Evolutionary conservation across 2,329 filamentous ascomycete genomes (phyloP).

Genomic region (Colletotrichum spaethianum): DNA sequence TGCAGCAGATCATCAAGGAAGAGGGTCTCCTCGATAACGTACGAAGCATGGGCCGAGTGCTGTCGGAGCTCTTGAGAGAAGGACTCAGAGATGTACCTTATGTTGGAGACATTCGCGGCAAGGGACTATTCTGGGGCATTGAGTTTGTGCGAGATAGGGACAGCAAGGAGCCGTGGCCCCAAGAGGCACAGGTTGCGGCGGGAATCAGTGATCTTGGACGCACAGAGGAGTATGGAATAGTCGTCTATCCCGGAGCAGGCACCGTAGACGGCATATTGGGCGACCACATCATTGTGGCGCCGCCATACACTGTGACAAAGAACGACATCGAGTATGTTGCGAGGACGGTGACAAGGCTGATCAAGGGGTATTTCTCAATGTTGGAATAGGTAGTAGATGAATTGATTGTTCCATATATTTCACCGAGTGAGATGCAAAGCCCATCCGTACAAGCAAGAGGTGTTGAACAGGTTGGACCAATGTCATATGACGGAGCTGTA

Average conservation of each 20-base stretch:
- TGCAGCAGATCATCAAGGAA: constrained; percentile 54
- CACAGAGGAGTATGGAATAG: constrained; percentile 51
- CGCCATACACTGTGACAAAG: constrained; percentile 74
- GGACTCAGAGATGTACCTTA: constrained; percentile 49
- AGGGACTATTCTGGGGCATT: constrained; percentile 61
- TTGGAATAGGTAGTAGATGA: not conserved
- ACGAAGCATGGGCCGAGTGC: constrained; percentile 48
- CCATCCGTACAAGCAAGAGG: not conserved
- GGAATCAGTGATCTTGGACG: constrained; percentile 48
- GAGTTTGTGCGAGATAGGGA: constrained; percentile 59
- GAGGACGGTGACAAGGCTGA: constrained; percentile 42
- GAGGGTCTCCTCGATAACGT: constrained; percentile 52
- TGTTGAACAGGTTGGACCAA: not conserved
- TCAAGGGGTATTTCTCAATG: constrained; percentile 60
- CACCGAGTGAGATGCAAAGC: not conserved
- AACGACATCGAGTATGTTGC: constrained; percentile 63
- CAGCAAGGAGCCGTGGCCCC: constrained; percentile 54
- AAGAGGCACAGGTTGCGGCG: constrained; percentile 50
- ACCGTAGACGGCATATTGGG: constrained; percentile 72
- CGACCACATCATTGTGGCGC: constrained; percentile 79
- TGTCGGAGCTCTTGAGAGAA: constrained; percentile 47
- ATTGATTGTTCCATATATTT: no score
- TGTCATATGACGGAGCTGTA: not conserved
- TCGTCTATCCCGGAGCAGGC: constrained; percentile 74
- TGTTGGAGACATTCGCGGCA: constrained; percentile 57